These are phyloP conservation scores for Fusarium luffae DNA, from an alignment of 2,329 filamentous ascomycete genomes.

Conservation along the genomic window DNA sequence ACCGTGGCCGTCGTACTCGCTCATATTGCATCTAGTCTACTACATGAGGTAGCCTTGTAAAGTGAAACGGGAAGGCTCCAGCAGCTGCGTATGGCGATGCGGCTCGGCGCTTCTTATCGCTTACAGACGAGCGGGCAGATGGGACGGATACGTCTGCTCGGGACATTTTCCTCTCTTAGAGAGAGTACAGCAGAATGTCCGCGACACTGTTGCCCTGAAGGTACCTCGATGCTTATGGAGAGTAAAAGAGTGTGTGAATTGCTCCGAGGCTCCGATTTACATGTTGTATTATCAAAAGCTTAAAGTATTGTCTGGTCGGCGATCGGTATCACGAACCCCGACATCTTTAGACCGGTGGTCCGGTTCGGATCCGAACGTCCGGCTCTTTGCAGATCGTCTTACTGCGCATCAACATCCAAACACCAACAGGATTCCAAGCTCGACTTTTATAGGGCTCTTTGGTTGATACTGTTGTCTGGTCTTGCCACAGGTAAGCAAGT, in stretches of 20 bases:
- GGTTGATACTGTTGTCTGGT: not conserved
- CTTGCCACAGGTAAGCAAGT: not conserved
- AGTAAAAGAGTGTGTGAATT: not conserved
- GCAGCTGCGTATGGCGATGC: not conserved
- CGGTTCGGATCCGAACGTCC: constrained; percentile 26
- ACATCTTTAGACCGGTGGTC: constrained; percentile 1
- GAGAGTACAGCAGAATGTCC: not conserved
- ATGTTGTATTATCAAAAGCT: not conserved
- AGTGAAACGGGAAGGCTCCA: not conserved
- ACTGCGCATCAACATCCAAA: not conserved
- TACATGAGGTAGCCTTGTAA: not conserved
- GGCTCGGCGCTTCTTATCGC: constrained; percentile 5
- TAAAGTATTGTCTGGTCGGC: not conserved
- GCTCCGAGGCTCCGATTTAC: not conserved
- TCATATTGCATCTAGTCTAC: constrained; percentile 29
- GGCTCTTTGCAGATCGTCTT: not conserved
- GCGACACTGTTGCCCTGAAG: not conserved
- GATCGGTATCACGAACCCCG: constrained; percentile 8
- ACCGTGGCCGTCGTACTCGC: constrained; percentile 6
- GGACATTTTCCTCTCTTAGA: constrained; percentile 16
- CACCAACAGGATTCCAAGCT: not conserved
- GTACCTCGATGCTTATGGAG: not conserved
- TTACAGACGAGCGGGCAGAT: not conserved
- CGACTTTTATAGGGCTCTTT: not conserved
- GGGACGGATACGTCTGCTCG: not conserved